These are phyloP conservation scores for Endogone sp. DNA, from an alignment of 192 early-diverging fungal genomes.

Conservation along the genomic window DNA sequence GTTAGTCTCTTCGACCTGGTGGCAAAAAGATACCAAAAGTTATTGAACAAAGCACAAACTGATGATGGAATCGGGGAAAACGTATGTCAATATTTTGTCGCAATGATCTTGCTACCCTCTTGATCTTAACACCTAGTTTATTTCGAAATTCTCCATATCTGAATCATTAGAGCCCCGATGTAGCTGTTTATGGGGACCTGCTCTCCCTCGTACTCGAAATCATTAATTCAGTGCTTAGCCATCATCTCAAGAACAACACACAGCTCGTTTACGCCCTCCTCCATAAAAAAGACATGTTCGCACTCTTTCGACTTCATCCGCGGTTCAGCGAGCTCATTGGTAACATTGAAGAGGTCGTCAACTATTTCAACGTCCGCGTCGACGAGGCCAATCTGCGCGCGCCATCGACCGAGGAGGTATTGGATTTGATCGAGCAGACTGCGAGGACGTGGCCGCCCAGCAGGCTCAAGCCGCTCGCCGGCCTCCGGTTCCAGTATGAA, in stretches of 20 bases:
- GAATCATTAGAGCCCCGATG: constrained; percentile 34
- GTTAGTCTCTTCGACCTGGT: constrained; percentile 63
- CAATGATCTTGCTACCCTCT: neutral
- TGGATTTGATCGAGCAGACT: constrained; percentile 58
- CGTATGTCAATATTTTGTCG: constrained; percentile 6
- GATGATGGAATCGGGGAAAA: constrained; percentile 32
- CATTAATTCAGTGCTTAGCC: constrained; percentile 61
- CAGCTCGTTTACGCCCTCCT: constrained; percentile 69
- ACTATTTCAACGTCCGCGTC: constrained; percentile 59
- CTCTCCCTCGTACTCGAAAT: constrained; percentile 65
- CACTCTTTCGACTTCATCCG: constrained; percentile 42
- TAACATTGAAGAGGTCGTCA: constrained; percentile 65
- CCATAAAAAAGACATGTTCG: constrained; percentile 63
- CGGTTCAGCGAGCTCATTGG: constrained; percentile 54
- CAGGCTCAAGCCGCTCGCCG: constrained; percentile 26
- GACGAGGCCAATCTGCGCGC: constrained; percentile 60
- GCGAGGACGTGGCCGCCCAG: constrained; percentile 59
- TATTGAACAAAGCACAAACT: constrained; percentile 20
- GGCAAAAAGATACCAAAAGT: constrained; percentile 61
- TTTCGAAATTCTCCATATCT: too few relatives aligned
- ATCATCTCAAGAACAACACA: constrained; percentile 58
- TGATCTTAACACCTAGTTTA: too few relatives aligned
- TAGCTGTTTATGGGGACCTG: constrained; percentile 62
- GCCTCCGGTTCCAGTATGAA: constrained; percentile 4
- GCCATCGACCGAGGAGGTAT: constrained; percentile 58